A percentile compares a stretch with the other conserved stretches of the same genome.
Evolutionary conservation across 2,329 filamentous ascomycete genomes (phyloP).

Genomic region (Thermomyces lanuginosus): DNA sequence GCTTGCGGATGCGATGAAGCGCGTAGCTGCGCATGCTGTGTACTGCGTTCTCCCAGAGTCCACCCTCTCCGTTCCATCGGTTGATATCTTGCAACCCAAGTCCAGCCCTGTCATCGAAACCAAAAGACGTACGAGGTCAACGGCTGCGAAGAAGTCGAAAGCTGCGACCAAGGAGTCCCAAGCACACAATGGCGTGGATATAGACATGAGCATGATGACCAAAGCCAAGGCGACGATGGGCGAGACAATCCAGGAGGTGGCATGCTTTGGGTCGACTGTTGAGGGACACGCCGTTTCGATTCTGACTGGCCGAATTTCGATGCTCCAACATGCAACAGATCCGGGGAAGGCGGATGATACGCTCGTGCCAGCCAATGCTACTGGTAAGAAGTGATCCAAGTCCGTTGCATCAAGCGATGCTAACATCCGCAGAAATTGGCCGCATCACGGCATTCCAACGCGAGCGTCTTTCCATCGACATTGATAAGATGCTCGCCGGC

Average conservation of each 20-base stretch:
- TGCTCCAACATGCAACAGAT: slow-evolving; percentile 27
- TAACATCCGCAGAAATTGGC: slow-evolving; percentile 20
- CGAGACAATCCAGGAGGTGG: slow-evolving; percentile 17
- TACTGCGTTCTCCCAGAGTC: slow-evolving; percentile 87
- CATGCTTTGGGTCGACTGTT: slow-evolving; percentile 22
- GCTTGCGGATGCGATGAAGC: slow-evolving; percentile 23
- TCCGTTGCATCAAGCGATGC: slow-evolving; percentile 1
- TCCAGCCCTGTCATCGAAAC: slow-evolving; percentile 8
- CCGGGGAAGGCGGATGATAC: slow-evolving; percentile 14
- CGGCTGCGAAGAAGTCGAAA: slow-evolving; percentile 15
- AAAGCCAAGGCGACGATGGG: slow-evolving; percentile 20
- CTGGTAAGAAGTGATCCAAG: slow-evolving; percentile 15
- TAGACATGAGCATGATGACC: slow-evolving; percentile 20
- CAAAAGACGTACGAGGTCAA: slow-evolving; percentile 20
- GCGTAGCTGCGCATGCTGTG: slow-evolving; percentile 60
- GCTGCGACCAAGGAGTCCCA: slow-evolving; percentile 14
- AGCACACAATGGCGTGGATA: slow-evolving; percentile 18
- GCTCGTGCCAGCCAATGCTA: slow-evolving; percentile 21
- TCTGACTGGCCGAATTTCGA: slow-evolving; percentile 25
- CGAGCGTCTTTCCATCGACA: slow-evolving; percentile 22
- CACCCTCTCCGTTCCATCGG: slow-evolving; percentile 68
- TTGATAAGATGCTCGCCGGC: slow-evolving; percentile 30
- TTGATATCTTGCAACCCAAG: too few relatives aligned
- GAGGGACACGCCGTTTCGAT: slow-evolving; percentile 24
- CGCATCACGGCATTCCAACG: slow-evolving; percentile 26